phyloP scores from a whole-genome alignment of 2,329 filamentous ascomycete genomes.

The Nemania diffusa region DNA sequence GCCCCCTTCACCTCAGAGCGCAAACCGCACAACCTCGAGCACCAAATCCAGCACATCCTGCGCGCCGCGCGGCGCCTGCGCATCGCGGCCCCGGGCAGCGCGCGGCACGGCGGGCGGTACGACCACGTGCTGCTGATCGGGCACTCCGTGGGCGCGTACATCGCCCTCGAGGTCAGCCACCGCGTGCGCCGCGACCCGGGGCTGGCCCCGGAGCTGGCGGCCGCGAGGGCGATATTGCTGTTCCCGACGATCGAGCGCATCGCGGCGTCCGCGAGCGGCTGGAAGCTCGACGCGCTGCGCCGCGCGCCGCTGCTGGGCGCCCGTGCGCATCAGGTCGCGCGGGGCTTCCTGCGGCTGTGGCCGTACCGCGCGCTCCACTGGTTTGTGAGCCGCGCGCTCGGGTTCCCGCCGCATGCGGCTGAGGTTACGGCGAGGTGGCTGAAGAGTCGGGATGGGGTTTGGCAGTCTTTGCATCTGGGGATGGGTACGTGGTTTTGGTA shows the following conservation, averaged over 20 bases:
- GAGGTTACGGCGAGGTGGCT: slow-evolving; percentile 64
- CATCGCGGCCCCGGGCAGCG: slow-evolving; percentile 44
- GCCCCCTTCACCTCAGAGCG: slow-evolving; percentile 54
- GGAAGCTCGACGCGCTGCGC: slow-evolving; percentile 58
- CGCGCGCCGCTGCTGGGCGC: slow-evolving; percentile 55
- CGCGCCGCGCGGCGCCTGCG: slow-evolving; percentile 50
- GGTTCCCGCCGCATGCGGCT: slow-evolving; percentile 61
- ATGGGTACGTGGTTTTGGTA: slow-evolving; percentile 47
- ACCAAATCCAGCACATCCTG: slow-evolving; percentile 61
- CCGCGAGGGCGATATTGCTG: slow-evolving; percentile 69
- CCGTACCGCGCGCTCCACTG: slow-evolving; percentile 55
- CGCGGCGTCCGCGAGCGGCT: slow-evolving; percentile 69
- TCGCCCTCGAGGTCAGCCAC: slow-evolving; percentile 74
- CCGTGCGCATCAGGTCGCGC: slow-evolving; percentile 55
- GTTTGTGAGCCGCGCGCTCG: slow-evolving; percentile 56
- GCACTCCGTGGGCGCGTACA: slow-evolving; percentile 79
- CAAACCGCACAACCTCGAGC: slow-evolving; percentile 63
- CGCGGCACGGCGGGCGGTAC: slow-evolving; percentile 54
- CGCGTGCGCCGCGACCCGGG: slow-evolving; percentile 58
- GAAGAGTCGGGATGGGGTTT: slow-evolving; percentile 65
- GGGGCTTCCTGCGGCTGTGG: slow-evolving; percentile 54
- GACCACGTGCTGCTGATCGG: slow-evolving; percentile 74
- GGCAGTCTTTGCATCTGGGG: slow-evolving; percentile 68
- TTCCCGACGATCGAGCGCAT: slow-evolving; percentile 82
- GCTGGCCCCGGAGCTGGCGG: slow-evolving; percentile 52